Conservation (phyloP, 495 filamentous ascomycete species). For the Hypoxylon lienhwacheense region DNA sequence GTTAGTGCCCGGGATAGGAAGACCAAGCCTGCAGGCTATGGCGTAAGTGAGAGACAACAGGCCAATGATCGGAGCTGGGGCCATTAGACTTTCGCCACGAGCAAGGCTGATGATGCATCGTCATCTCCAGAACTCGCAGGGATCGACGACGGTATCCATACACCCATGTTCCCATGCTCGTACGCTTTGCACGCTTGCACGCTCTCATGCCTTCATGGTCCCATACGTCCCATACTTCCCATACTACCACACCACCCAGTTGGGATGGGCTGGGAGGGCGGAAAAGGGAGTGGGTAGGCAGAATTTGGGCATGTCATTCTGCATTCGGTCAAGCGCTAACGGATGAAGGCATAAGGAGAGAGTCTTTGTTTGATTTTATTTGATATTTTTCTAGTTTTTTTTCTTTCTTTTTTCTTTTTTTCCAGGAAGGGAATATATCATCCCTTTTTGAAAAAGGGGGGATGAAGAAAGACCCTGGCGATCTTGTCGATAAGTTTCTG, state of each 20-base stretch:
- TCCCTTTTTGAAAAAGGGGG: conserved; percentile 10
- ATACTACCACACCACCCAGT: conserved; percentile 20
- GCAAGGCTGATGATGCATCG: conserved; percentile 38
- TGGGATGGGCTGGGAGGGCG: conserved; percentile 9
- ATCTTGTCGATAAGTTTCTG: conserved; percentile 33
- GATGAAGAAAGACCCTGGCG: conserved; percentile 45
- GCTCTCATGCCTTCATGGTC: too few relatives aligned
- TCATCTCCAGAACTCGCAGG: conserved; percentile 21
- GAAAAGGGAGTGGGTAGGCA: conserved; percentile 13
- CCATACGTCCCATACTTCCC: conserved; percentile 9
- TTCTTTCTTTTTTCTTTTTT: not conserved
- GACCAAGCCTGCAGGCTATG: conserved; percentile 40
- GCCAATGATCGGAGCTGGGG: conserved; percentile 30
- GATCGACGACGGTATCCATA: too few relatives aligned
- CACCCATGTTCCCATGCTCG: too few relatives aligned
- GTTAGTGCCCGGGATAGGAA: conserved; percentile 39
- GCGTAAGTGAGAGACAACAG: conserved; percentile 31
- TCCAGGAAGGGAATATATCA: conserved; percentile 2
- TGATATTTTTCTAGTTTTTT: too few relatives aligned
- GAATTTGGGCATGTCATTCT: conserved; percentile 34
- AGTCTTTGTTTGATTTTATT: too few relatives aligned
- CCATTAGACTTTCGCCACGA: conserved; percentile 35
- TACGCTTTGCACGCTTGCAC: too few relatives aligned
- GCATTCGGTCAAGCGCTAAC: conserved; percentile 31
- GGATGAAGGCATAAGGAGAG: conserved; percentile 24